These are phyloP conservation scores for Hymenoscyphus salicellus DNA, from an alignment of 2,329 filamentous ascomycete species.

Conservation along the genomic window DNA sequence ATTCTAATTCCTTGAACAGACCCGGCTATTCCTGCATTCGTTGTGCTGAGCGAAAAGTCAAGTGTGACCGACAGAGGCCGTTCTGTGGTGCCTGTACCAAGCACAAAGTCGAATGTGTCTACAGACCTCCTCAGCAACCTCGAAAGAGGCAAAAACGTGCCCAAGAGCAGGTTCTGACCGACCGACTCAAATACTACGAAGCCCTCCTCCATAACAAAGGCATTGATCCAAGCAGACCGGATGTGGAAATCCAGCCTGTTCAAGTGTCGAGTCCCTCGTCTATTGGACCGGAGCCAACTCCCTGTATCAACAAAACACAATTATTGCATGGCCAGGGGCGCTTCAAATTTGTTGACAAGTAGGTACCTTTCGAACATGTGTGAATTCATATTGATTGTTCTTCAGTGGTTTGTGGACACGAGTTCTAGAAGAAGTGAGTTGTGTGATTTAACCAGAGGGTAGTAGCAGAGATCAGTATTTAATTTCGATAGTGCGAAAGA, in stretches of 20 bases:
- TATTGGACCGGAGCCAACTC: neutral
- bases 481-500: no score
- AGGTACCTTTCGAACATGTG: constrained; percentile 13
- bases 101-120: constrained; percentile 26
- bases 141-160: constrained; percentile 27
- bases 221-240: constrained; percentile 18
- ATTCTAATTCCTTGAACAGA: no score
- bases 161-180: constrained; percentile 30
- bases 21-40: no score
- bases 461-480: no score
- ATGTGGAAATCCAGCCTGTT: neutral
- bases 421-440: neutral
- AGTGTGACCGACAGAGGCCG: constrained; percentile 30
- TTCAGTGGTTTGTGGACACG: neutral
- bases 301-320: constrained; percentile 3
- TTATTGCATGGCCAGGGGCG: no score
- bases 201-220: constrained; percentile 25
- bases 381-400: constrained; percentile 13
- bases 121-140: constrained; percentile 20
- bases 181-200: constrained; percentile 29
- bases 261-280: neutral
- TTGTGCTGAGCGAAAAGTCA: constrained; percentile 25
- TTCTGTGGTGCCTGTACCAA: constrained; percentile 29
- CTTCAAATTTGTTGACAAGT: constrained; percentile 12
- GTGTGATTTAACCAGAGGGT: constrained; percentile 19